These are phyloP conservation scores for Penicillium coprophilum DNA, from an alignment of 495 filamentous ascomycete genomes.

Conservation along the genomic window DNA sequence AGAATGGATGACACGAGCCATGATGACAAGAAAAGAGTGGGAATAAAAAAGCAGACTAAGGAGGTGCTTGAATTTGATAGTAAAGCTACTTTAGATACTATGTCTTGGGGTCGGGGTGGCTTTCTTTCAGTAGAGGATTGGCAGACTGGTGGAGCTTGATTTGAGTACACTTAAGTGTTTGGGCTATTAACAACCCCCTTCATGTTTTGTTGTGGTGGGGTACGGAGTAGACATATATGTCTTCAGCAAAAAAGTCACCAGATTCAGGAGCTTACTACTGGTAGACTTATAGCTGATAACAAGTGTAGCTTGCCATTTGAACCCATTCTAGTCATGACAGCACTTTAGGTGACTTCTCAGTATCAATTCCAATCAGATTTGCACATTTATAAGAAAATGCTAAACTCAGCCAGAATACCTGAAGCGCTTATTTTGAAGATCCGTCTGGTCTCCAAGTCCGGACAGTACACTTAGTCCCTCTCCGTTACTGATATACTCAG, in stretches of 20 bases:
- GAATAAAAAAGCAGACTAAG: background rate
- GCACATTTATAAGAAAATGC: background rate
- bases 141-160: no score
- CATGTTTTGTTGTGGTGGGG: no score
- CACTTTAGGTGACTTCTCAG: no score
- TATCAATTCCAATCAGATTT: background rate
- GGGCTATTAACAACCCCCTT: no score
- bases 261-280: no score
- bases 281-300: no score
- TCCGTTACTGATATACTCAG: background rate
- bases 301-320: no score
- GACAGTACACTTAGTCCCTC: background rate
- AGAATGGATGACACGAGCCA: conserved; percentile 13
- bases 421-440: background rate
- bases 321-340: no score
- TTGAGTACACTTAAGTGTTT: no score
- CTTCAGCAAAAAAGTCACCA: no score
- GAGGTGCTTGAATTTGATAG: background rate
- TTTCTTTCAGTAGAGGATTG: no score
- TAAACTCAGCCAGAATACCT: background rate
- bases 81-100: background rate
- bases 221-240: no score
- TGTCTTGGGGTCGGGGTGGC: background rate
- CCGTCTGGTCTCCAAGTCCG: background rate
- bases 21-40: background rate